Evolutionary conservation across 257 asterid species (phyloP).

Genomic region (Solanum okadae): DNA sequence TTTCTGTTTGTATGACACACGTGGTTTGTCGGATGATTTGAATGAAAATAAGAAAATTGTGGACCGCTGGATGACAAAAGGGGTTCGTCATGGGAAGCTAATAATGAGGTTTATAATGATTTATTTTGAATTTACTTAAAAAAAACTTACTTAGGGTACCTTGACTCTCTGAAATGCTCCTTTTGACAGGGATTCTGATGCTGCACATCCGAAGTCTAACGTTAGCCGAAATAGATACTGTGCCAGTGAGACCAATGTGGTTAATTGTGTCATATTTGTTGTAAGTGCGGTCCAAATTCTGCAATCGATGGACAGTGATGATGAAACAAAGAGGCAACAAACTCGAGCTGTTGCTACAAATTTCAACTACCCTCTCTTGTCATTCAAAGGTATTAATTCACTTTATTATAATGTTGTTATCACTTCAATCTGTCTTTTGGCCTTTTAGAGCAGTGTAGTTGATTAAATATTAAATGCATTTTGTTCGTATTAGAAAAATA

Average conservation of each 20-base stretch:
- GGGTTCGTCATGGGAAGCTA: conserved; percentile 59
- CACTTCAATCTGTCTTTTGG: background rate
- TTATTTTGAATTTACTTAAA: background rate
- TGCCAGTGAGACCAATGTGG: conserved; percentile 14
- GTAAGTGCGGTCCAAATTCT: conserved; percentile 64
- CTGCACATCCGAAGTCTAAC: conserved; percentile 16
- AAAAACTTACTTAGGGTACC: background rate
- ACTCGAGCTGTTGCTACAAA: conserved; percentile 27
- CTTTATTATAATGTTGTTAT: background rate
- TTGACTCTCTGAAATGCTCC: background rate
- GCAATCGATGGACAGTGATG: conserved; percentile 35
- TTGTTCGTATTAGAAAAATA: background rate
- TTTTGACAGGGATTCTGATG: conserved; percentile 54
- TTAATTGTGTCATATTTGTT: conserved; percentile 64
- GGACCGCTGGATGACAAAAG: conserved; percentile 52
- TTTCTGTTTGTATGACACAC: conserved; percentile 63
- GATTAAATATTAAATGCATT: background rate
- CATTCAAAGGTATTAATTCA: conserved; percentile 52
- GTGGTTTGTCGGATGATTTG: conserved; percentile 40
- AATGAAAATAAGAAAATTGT: conserved; percentile 38
- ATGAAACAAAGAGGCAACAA: conserved; percentile 25
- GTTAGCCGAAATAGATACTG: conserved; percentile 18
- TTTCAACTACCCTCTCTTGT: conserved; percentile 46
- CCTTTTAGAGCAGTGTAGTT: background rate
- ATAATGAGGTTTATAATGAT: conserved; percentile 38